Percentiles rank a stretch among this genome's conserved stretches.
These are phyloP conservation scores for Colletotrichum musae DNA, from an alignment of 2,329 filamentous ascomycete genomes.

Conservation along the genomic window DNA sequence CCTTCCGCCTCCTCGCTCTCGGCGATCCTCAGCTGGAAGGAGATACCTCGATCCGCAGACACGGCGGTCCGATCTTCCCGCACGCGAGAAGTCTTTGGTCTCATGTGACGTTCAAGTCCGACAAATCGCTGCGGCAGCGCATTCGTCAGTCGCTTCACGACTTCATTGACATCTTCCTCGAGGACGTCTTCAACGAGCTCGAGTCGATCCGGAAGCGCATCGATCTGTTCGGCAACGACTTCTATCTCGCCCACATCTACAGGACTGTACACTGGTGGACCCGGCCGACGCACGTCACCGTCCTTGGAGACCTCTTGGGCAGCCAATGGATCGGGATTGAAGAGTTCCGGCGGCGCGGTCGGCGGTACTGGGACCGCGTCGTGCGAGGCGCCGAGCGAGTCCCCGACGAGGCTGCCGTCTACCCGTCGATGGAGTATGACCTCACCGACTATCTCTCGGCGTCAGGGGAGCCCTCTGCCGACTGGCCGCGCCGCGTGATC, in stretches of 20 bases:
- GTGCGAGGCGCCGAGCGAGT: conserved; percentile 79
- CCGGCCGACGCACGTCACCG: conserved; percentile 86
- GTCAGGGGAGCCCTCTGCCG: conserved; percentile 51
- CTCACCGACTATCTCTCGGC: conserved; percentile 65
- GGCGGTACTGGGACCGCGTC: conserved; percentile 85
- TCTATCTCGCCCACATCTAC: conserved; percentile 94
- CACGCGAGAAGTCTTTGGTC: conserved; percentile 63
- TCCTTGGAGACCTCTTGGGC: conserved; percentile 91
- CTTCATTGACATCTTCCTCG: conserved; percentile 71
- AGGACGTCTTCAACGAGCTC: conserved; percentile 78
- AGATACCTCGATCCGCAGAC: conserved; percentile 83
- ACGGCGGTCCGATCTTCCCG: conserved; percentile 67
- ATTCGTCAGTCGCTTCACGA: conserved; percentile 70
- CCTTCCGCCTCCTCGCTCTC: conserved; percentile 89
- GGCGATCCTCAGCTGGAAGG: conserved; percentile 96
- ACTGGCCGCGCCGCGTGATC: conserved; percentile 85
- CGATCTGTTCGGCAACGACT: conserved; percentile 94
- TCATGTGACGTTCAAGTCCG: conserved; percentile 63
- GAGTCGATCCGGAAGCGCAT: conserved; percentile 82
- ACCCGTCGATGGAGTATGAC: conserved; percentile 64
- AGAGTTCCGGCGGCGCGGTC: conserved; percentile 83
- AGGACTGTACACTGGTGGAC: conserved; percentile 87
- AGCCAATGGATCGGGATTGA: conserved; percentile 93
- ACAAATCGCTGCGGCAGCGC: conserved; percentile 66
- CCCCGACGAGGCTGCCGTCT: conserved; percentile 66